Evolutionary conservation across 2,329 filamentous ascomycete genomes (phyloP).

Genomic region (Penicillium oxalicum): DNA sequence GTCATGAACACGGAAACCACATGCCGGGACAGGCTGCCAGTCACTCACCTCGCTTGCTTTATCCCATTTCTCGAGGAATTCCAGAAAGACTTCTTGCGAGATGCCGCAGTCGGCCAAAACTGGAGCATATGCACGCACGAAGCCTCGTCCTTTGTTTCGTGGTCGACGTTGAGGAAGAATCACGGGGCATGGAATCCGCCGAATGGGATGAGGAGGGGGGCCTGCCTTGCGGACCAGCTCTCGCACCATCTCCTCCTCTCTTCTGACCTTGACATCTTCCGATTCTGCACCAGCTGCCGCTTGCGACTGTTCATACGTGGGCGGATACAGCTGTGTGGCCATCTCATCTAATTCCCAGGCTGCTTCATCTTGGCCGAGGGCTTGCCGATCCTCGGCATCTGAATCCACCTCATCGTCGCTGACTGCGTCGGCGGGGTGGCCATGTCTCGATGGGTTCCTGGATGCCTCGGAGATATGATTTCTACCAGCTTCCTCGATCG

Average conservation of each 20-base stretch:
- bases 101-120: conserved; percentile 7
- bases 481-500: not conserved
- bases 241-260: conserved; percentile 6
- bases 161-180: conserved; percentile 13
- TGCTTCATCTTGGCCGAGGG: conserved; percentile 6
- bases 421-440: not conserved
- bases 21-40: not conserved
- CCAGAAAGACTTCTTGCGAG: conserved; percentile 7
- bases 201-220: not conserved
- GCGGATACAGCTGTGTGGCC: conserved; percentile 3
- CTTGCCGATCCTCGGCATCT: not conserved
- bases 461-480: not conserved
- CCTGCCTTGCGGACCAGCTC: conserved; percentile 9
- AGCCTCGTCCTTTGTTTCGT: conserved; percentile 5
- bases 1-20: too few relatives aligned
- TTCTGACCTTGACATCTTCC: conserved; percentile 4
- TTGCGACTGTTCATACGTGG: conserved; percentile 6
- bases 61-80: conserved; percentile 7
- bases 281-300: not conserved
- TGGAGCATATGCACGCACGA: conserved; percentile 13
- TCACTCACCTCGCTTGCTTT: conserved; percentile 7
- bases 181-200: conserved; percentile 6
- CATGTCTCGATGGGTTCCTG: too few relatives aligned
- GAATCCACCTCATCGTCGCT: conserved; percentile 2
- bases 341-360: conserved; percentile 12